Conservation (phyloP, 73 alveolate species). For the Tetrahymena borealis region DNA sequence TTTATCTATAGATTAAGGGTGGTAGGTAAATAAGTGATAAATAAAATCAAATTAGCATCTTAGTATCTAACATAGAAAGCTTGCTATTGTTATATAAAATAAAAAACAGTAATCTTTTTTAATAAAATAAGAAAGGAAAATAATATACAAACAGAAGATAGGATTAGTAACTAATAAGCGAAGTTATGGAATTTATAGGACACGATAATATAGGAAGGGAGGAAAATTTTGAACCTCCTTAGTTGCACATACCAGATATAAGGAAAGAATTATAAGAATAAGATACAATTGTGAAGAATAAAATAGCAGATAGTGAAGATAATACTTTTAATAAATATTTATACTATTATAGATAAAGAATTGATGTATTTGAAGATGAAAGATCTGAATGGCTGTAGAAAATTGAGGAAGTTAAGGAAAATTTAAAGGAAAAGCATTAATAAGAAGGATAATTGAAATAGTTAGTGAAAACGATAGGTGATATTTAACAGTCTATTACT, state of each 20-base stretch:
- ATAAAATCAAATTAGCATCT: no score
- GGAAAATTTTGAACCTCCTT: neutral
- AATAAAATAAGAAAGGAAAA: no score
- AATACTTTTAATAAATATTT: neutral
- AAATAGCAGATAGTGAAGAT: neutral
- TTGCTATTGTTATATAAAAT: no score
- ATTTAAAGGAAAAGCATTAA: neutral
- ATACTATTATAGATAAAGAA: neutral
- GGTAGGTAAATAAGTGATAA: no score
- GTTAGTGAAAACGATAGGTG: neutral
- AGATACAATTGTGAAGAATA: neutral
- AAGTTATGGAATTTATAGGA: neutral
- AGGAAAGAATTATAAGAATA: neutral
- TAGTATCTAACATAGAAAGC: no score
- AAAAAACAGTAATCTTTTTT: no score
- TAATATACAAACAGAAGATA: no score
- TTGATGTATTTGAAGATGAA: neutral
- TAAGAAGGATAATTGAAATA: neutral
- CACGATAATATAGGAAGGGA: neutral
- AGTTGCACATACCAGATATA: neutral
- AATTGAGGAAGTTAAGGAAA: neutral
- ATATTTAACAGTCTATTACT: neutral
- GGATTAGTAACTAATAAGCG: no score
- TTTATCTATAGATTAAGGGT: no score
- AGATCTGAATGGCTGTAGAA: neutral